Base-by-base conservation (phyloP, 1,139 yeast genomes). In the Debaryomycetaceae sp. region DNA sequence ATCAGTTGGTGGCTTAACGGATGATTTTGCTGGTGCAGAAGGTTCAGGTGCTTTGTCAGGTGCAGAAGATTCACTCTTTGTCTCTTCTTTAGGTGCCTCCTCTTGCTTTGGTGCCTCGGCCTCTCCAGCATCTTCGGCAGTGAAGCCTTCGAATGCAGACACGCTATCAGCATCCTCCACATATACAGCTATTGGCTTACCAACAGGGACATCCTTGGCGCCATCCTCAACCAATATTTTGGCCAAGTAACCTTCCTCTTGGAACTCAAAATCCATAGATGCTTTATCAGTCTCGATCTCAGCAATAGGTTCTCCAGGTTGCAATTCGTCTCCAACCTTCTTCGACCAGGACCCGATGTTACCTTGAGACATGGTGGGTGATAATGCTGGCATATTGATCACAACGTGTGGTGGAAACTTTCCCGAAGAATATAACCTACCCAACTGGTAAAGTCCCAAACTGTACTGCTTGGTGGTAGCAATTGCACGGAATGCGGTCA, bases 241-340 rank as follows among this genome's bases (percentile, higher is more conserved):
- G 54, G 99, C 98, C 62, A 93, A 76, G 74, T 65, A 90, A 48
- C 99, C 99, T 48, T 95, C 99, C 59, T 95, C 99, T 75, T 91
- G 98, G 77, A 93, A 93, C 72, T 93, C 99, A 61, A 90, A 93
- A 72, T 95, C 99, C 97, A 93, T 93, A 53, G 91, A 86, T 47
- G 99, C 99, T 77, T 93, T 93, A 68, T 93, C 99, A 54, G 99
- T 93, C 74, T 93, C 99, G 54, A 93, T 86, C 70, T 93, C 99
- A 46, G 97, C 97, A 57, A 93, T 81, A 45, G 95, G 84, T 63
- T 91, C 97, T 67, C 99, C 98, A 27, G 97, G 95, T 24, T 77
- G 58, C 56, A 93, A 80, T 66, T 81, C 70, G 63, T 93, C 98
- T 61, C 99, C 99, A 42, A 84, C 89, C 43, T 80, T 71, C 74